Base-by-base conservation (phyloP, 1,284 basidiomycete genomes). In the Meripilus lineatus region DNA sequence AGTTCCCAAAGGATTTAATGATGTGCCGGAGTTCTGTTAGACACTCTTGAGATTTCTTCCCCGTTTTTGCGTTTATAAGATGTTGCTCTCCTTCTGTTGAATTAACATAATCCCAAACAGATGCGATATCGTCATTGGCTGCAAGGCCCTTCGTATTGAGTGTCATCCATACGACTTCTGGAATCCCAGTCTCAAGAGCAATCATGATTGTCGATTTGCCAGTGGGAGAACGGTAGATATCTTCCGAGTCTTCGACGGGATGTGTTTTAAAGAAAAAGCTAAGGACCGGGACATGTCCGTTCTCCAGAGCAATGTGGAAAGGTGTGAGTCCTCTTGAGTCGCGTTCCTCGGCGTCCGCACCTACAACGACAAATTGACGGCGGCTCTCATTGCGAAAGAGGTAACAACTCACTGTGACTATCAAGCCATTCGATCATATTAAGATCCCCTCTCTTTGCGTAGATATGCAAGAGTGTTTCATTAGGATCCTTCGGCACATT, bases 391-490 rank as follows among this genome's bases (percentile, higher is more conserved):
- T 5, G 40, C 28, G 8, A 2, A n/a, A 8, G 22, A 48, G 10
- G 8, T 10, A 45, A 32, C 3, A 13, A 56, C 76, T 50, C 55
- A 86, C 85, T 76, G 58, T 87, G 83, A 3, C 73, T 67, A 58
- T 80, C 74, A 8, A 89, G 71, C 83, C 84, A 88, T 54, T 75
- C 61, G 4, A 84, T 70, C 41, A 88, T 63, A 18, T 73, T 72
- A 5, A 62, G 52, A 60, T 87, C 72, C 5, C 77, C 79, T 40
- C 68, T 65, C 43, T 58, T 64, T 3, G 73, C 70, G 37, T 75
- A 79, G 44, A 89, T 83, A 53, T 88, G 85, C 45, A 81, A 58
- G 15, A 89, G 65, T 24, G 84, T 84, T 60, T 88, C 77, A 47
- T 67, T 63, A n/a, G 66, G 66, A 59, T 85, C 83, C 40, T 66